A percentile compares a stretch with the other conserved stretches of the same genome.
These are phyloP conservation scores for Periconia digitata DNA, from an alignment of 2,329 filamentous ascomycete species.

Conservation along the genomic window DNA sequence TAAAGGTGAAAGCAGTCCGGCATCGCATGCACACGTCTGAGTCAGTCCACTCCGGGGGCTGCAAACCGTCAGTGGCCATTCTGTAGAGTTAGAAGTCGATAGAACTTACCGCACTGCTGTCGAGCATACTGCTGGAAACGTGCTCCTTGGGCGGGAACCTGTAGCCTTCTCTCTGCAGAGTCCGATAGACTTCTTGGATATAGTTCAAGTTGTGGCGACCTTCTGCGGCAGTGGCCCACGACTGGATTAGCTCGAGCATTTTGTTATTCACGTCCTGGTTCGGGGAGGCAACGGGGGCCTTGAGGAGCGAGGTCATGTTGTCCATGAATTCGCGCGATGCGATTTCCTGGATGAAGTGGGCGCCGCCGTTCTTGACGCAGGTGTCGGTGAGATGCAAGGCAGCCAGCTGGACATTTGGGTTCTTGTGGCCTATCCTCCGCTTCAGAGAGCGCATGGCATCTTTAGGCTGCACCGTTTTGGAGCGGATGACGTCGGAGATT, in stretches of 20 bases:
- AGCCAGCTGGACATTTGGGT: slow-evolving; percentile 93
- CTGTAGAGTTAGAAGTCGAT: neutral
- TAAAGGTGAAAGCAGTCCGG: slow-evolving; percentile 92
- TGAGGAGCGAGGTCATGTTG: slow-evolving; percentile 86
- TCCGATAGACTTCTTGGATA: slow-evolving; percentile 83
- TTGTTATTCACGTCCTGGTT: slow-evolving; percentile 86
- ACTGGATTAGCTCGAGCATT: slow-evolving; percentile 91
- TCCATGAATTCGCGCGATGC: slow-evolving; percentile 98
- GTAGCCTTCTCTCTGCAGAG: slow-evolving; percentile 80
- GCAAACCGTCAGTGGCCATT: slow-evolving; percentile 12
- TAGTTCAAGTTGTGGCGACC: slow-evolving; percentile 81
- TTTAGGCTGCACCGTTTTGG: slow-evolving; percentile 94
- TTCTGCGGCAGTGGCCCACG: slow-evolving; percentile 88
- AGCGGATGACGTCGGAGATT: slow-evolving; percentile 95
- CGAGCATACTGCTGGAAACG: slow-evolving; percentile 95
- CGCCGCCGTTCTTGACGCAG: slow-evolving; percentile 96
- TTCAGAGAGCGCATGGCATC: slow-evolving; percentile 98
- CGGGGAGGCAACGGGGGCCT: slow-evolving; percentile 70
- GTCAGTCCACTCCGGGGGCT: slow-evolving; percentile 97
- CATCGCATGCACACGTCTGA: slow-evolving; percentile 99
- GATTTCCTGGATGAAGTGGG: slow-evolving; percentile 92
- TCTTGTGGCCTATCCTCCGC: slow-evolving; percentile 92
- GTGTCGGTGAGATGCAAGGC: slow-evolving; percentile 97
- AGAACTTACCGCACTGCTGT: slow-evolving; percentile 82
- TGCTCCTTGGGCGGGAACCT: slow-evolving; percentile 84